These are phyloP conservation scores for Suhomyces wounanorum DNA, from an alignment of 1,139 yeast genomes.

Conservation along the genomic window DNA sequence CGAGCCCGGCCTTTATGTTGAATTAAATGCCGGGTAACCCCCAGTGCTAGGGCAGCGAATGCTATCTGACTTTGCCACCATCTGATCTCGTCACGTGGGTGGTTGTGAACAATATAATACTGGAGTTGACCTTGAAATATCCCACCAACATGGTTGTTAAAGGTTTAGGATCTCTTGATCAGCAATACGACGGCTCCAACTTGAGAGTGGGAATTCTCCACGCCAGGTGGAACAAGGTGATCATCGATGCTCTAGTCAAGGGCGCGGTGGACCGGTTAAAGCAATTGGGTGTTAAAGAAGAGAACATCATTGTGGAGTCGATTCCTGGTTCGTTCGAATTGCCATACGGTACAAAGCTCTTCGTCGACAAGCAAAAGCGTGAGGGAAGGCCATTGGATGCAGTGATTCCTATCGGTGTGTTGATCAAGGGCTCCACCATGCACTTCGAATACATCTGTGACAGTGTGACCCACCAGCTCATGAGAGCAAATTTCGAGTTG, in stretches of 20 bases:
- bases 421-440: slow-evolving; percentile 96
- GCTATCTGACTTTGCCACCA: background rate
- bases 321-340: slow-evolving; percentile 96
- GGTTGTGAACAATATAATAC: background rate
- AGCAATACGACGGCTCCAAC: slow-evolving; percentile 65
- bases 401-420: slow-evolving; percentile 88
- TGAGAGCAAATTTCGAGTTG: slow-evolving; percentile 74
- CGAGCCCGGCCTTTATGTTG: background rate
- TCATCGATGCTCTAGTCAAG: slow-evolving; percentile 75
- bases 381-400: slow-evolving; percentile 68
- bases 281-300: slow-evolving; percentile 69
- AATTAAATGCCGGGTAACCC: slow-evolving; percentile 4
- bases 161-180: slow-evolving; percentile 78
- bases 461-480: slow-evolving; percentile 80
- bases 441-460: slow-evolving; percentile 97
- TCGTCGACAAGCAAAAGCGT: slow-evolving; percentile 48
- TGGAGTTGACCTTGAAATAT: background rate
- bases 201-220: slow-evolving; percentile 84
- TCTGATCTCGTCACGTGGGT: background rate
- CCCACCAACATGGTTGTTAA: slow-evolving; percentile 62
- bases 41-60: background rate
- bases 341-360: slow-evolving; percentile 72
- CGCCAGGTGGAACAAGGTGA: slow-evolving; percentile 88
- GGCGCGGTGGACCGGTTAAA: slow-evolving; percentile 69
- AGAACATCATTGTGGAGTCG: slow-evolving; percentile 75